Evolutionary conservation across 257 asterid species (phyloP), one percentile per base, ranked within the genome.

Genomic region (Solanum appendiculatum): DNA sequence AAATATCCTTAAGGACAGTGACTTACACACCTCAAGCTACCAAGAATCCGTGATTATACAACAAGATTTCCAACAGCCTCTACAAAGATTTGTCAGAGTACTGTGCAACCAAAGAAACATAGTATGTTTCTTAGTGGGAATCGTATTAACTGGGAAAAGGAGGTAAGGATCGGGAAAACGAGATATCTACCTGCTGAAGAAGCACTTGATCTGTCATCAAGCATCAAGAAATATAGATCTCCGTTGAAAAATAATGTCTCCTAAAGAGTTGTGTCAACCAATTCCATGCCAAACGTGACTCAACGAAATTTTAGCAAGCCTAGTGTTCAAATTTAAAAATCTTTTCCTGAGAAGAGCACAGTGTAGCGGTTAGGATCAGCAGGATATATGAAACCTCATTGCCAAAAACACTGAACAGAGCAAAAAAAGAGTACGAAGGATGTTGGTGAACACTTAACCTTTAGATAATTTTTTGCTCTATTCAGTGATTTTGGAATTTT

Each of bases 81-180:
- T 46, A 81, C 31, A 34, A 87, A 66, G 69, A 82, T 56, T 74
- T 5, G 39, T 81, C 83, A 73, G 51, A 88, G 46, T 42, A 68
- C 36, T 51, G 75, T 39, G 69, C 86, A 29, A 56, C 83, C 44
- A 72, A 72, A 64, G n/a, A 56, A 48, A 83, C 83, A 84, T 9
- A 23, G 25, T 84, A 86, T 64, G 29, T 37, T 68, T 44, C 40
- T 40, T 14, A 70, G 86, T 60, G 90, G 82, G 40, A 75, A 14
- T 21, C 84, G 87, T 83, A 37, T 82, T 82, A 10, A 72, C 60
- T 88, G 92, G 94, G 92, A 88, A 84, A 94, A 90, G 87, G 81
- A 80, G 92, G 92, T 91, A n/a, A 68, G 46, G 66, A 87, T 85
- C 29, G 92, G 95, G 86, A 95, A 91, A 89, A 91, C 92, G n/a